Percentiles rank a stretch among this genome's conserved stretches.
phyloP scores from a whole-genome alignment of 768 basidiomycete species.

The Tricholoma furcatifolium region DNA sequence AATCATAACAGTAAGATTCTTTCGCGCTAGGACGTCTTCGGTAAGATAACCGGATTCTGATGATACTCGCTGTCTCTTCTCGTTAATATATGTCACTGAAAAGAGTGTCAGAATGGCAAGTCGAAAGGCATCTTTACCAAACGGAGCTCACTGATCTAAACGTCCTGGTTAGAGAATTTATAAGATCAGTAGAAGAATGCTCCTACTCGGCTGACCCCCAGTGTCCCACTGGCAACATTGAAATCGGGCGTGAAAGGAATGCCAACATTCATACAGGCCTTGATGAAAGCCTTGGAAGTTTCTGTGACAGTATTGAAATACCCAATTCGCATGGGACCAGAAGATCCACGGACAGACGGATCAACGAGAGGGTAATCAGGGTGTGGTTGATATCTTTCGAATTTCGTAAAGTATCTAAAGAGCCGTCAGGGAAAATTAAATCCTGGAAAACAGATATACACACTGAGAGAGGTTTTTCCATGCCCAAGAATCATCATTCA shows the following conservation, averaged over 20 bases:
- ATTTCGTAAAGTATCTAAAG: slow-evolving; percentile 64
- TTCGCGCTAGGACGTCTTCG: slow-evolving; percentile 56
- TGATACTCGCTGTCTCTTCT: slow-evolving; percentile 52
- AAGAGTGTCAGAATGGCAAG: not conserved
- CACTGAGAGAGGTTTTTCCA: slow-evolving; percentile 54
- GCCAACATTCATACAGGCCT: slow-evolving; percentile 51
- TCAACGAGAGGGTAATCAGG: slow-evolving; percentile 53
- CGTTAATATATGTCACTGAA: slow-evolving; percentile 67
- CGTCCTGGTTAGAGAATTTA: not conserved
- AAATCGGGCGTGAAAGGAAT: slow-evolving; percentile 64
- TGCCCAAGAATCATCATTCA: slow-evolving; percentile 60
- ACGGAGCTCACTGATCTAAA: slow-evolving; percentile 41
- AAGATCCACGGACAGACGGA: slow-evolving; percentile 40
- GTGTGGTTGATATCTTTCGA: slow-evolving; percentile 58
- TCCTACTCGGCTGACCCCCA: slow-evolving; percentile 61
- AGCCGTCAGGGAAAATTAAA: not conserved
- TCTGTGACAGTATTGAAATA: slow-evolving; percentile 49
- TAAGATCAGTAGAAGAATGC: not conserved
- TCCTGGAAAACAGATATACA: not conserved
- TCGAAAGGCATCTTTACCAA: not conserved
- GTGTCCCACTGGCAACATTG: slow-evolving; percentile 54
- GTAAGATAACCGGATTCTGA: slow-evolving; percentile 70
- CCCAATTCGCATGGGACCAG: slow-evolving; percentile 61
- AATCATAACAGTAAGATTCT: slow-evolving; percentile 63
- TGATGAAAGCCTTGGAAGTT: slow-evolving; percentile 51